A percentile compares a stretch with the other conserved stretches of the same genome.
phyloP scores from a whole-genome alignment of 169 alveolate genomes.

The Plasmodium knowlesi region DNA sequence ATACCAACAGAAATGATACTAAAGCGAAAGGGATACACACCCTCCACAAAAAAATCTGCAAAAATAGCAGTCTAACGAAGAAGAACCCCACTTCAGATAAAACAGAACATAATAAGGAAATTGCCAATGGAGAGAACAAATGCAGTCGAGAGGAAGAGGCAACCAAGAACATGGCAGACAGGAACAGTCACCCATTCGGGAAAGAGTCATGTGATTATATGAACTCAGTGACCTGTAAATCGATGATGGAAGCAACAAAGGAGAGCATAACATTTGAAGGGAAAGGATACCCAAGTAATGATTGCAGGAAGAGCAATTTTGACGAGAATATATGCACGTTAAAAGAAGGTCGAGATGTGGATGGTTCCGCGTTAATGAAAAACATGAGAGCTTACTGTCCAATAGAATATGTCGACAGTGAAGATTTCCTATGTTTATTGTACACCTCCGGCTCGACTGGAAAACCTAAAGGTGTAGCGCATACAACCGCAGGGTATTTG shows the following conservation, averaged over 20 bases:
- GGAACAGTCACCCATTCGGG: background rate
- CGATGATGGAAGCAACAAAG: background rate
- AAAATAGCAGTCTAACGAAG: background rate
- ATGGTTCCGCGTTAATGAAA: slow-evolving; percentile 88
- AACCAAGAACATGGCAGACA: background rate
- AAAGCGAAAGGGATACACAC: slow-evolving; percentile 2
- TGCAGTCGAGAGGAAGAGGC: background rate
- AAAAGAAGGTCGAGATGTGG: slow-evolving; percentile 86
- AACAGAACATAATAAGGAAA: background rate
- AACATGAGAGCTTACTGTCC: slow-evolving; percentile 93
- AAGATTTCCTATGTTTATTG: slow-evolving; percentile 93
- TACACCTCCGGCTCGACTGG: slow-evolving; percentile 99
- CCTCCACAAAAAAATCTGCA: slow-evolving; percentile 7
- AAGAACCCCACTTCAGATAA: background rate
- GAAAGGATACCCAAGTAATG: background rate
- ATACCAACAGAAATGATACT: background rate
- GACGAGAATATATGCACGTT: slow-evolving; percentile 76
- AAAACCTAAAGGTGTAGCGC: slow-evolving; percentile 96
- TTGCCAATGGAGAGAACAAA: background rate
- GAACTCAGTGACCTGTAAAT: background rate
- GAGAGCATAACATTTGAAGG: background rate
- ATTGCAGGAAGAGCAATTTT: slow-evolving; percentile 2
- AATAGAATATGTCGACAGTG: slow-evolving; percentile 94
- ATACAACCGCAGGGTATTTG: slow-evolving; percentile 94
- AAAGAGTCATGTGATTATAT: slow-evolving; percentile 2